phyloP scores from a whole-genome alignment of 192 early-diverging fungal species.

The Backusella circina region DNA sequence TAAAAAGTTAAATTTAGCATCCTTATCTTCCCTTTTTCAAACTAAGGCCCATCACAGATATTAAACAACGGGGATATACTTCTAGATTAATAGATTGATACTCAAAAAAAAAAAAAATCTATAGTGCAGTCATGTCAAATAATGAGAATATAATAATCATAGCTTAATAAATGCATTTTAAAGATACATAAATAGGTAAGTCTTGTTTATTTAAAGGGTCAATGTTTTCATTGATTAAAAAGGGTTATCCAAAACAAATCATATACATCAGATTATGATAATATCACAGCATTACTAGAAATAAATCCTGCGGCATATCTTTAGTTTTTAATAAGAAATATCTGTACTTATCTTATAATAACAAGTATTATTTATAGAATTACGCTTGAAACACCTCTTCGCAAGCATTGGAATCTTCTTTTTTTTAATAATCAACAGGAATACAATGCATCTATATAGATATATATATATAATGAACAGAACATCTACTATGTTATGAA shows the following conservation, averaged over 20 bases:
- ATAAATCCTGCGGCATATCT: not conserved
- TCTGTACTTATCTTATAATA: not conserved
- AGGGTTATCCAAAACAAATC: not conserved
- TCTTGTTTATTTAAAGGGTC: not conserved
- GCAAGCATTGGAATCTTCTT: not conserved
- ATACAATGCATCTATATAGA: not conserved
- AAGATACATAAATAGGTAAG: not conserved
- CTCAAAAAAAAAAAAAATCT: no score
- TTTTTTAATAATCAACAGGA: not conserved
- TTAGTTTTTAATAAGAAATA: not conserved
- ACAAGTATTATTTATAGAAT: not conserved
- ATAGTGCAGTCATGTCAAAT: no score
- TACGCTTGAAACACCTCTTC: not conserved
- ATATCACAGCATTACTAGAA: not conserved
- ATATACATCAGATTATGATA: not conserved
- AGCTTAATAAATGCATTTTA: not conserved
- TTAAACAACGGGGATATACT: not conserved
- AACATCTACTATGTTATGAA: not conserved
- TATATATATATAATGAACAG: no score
- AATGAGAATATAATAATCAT: not conserved
- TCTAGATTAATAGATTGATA: not conserved
- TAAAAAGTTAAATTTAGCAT: not conserved
- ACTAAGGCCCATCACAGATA: not conserved
- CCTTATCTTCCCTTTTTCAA: not conserved
- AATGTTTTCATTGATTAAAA: not conserved